Conservation (phyloP, 352 stramenopile genomes). For the Thraustochytrium striatum region DNA sequence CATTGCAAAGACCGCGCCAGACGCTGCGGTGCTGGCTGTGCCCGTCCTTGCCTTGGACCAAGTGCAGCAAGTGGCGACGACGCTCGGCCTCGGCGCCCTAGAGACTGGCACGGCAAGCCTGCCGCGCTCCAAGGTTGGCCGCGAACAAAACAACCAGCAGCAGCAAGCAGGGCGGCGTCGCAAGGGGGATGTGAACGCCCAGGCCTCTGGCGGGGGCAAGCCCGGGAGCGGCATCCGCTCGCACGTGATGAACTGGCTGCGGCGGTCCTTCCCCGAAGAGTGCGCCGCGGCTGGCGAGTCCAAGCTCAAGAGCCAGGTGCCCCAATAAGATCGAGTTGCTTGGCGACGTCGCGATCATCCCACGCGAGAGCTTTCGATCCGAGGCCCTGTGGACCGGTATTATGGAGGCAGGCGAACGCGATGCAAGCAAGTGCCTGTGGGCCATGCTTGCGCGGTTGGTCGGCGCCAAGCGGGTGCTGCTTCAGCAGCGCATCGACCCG, state of each 20-base stretch:
- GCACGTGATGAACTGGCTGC: background rate
- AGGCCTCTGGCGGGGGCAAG: too few relatives aligned
- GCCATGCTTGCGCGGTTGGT: background rate
- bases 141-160: background rate
- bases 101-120: too few relatives aligned
- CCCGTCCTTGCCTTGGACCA: too few relatives aligned
- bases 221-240: background rate
- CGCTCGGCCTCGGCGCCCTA: too few relatives aligned
- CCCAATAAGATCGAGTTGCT: constrained; percentile 7
- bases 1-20: too few relatives aligned
- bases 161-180: background rate
- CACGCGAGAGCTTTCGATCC: constrained; percentile 16
- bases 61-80: too few relatives aligned
- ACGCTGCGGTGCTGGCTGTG: too few relatives aligned
- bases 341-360: constrained; percentile 26
- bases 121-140: background rate
- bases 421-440: background rate
- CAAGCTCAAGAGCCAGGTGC: background rate
- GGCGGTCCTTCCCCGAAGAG: background rate
- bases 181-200: too few relatives aligned
- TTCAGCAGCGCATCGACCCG: constrained; percentile 9
- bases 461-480: constrained; percentile 19
- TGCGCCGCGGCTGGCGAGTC: background rate
- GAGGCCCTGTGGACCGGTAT: background rate
- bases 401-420: background rate